Conservation (phyloP, 2,329 filamentous ascomycete genomes). For the Camillea tinctor region DNA sequence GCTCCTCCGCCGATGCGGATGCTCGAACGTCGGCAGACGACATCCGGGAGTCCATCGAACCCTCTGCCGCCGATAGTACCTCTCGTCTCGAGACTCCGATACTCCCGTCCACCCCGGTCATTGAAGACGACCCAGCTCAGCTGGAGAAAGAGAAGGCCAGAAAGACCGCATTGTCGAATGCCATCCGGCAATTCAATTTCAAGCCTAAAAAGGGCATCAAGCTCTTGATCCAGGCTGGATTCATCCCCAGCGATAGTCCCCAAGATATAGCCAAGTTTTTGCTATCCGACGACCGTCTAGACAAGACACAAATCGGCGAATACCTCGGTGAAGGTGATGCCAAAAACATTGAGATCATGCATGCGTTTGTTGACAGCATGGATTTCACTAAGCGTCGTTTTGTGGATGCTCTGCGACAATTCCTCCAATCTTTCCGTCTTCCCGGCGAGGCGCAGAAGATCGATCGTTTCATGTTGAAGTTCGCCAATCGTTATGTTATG, state of each 20-base stretch:
- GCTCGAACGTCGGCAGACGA: constrained; percentile 53
- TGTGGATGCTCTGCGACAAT: constrained; percentile 86
- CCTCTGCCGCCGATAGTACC: constrained; percentile 56
- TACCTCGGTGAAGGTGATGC: constrained; percentile 92
- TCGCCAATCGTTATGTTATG: constrained; percentile 90
- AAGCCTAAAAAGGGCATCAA: constrained; percentile 96
- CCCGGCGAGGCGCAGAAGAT: constrained; percentile 98
- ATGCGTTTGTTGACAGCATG: constrained; percentile 94
- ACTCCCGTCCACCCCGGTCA: constrained; percentile 63
- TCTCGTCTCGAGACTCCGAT: constrained; percentile 61
- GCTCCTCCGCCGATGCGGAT: constrained; percentile 48
- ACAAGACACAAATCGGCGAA: constrained; percentile 91
- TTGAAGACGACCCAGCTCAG: constrained; percentile 88
- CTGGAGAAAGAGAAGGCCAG: constrained; percentile 92
- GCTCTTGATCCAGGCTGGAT: constrained; percentile 76
- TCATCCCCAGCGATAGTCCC: constrained; percentile 77
- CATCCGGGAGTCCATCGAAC: constrained; percentile 75
- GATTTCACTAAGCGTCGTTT: constrained; percentile 90
- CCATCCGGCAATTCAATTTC: constrained; percentile 91
- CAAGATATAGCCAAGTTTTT: constrained; percentile 84
- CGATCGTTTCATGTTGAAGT: constrained; percentile 98
- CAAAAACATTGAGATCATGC: constrained; percentile 95
- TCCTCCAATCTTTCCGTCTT: constrained; percentile 90
- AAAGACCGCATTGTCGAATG: constrained; percentile 89
- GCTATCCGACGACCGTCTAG: constrained; percentile 74